phyloP scores from a whole-genome alignment of 805 yeast genomes.

The Hyphopichia homilentoma region DNA sequence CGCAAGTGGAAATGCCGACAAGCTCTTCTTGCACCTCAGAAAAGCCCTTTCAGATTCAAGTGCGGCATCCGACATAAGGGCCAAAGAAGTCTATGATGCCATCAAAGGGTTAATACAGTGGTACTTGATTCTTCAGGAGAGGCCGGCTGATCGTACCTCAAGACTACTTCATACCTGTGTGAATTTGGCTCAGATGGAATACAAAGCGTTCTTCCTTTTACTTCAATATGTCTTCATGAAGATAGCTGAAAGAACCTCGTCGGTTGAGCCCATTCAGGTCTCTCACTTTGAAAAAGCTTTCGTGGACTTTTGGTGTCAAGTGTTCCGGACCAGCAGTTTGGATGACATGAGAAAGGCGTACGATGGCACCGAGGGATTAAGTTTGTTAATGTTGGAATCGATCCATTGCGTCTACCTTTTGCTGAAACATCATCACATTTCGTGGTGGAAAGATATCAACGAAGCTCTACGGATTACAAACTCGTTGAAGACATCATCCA shows the following conservation, averaged over 20 bases:
- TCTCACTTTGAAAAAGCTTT: conserved; percentile 4
- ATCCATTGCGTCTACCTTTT: conserved; percentile 16
- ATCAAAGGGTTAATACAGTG: conserved; percentile 24
- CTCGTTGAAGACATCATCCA: conserved; percentile 4
- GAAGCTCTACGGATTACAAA: conserved; percentile 13
- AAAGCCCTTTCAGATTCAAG: conserved; percentile 11
- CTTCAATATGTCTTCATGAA: conserved; percentile 8
- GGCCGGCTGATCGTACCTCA: conserved; percentile 17
- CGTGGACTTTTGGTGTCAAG: conserved; percentile 16
- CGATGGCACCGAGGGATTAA: no score
- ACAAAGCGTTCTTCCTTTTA: conserved; percentile 17
- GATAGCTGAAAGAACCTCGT: no score
- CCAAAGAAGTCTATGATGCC: conserved; percentile 14
- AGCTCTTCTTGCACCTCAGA: conserved; percentile 15
- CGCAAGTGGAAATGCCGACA: conserved; percentile 13
- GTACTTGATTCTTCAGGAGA: conserved; percentile 28
- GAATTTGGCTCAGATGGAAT: no score
- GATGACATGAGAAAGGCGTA: conserved; percentile 3
- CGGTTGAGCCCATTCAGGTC: conserved; percentile 2
- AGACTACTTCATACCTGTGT: conserved; percentile 10
- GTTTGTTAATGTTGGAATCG: conserved; percentile 19
- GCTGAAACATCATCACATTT: conserved; percentile 7
- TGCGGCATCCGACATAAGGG: conserved; percentile 1
- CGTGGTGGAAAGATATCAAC: conserved; percentile 26
- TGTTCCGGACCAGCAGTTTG: conserved; percentile 8